Evolutionary conservation across 2,329 filamentous ascomycete genomes (phyloP).

Genomic region (Alternaria gaisen): DNA sequence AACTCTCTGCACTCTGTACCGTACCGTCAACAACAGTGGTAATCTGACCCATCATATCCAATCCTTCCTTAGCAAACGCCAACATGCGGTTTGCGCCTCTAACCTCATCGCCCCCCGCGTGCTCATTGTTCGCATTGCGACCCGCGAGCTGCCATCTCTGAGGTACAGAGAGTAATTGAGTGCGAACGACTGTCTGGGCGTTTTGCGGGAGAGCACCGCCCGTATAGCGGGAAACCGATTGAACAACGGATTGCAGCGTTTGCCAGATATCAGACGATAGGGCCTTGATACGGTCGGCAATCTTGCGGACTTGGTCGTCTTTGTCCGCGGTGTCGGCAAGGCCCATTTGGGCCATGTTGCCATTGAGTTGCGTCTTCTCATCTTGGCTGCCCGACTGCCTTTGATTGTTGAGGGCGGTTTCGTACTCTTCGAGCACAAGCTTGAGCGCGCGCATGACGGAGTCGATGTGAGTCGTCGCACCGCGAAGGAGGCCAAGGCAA

Average conservation of each 20-base stretch:
- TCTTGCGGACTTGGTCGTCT: constrained; percentile 62
- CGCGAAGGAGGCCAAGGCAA: constrained; percentile 80
- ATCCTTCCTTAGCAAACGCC: constrained; percentile 84
- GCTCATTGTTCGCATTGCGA: constrained; percentile 50
- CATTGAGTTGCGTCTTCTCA: constrained; percentile 24
- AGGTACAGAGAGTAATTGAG: constrained; percentile 84
- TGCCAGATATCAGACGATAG: constrained; percentile 60
- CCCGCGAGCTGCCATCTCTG: constrained; percentile 81
- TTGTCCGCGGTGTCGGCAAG: constrained; percentile 31
- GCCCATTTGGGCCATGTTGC: constrained; percentile 27
- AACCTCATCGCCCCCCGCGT: constrained; percentile 53
- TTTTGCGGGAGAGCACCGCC: constrained; percentile 93
- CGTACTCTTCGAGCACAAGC: constrained; percentile 81
- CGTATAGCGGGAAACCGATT: constrained; percentile 86
- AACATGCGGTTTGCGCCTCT: constrained; percentile 77
- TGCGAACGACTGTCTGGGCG: constrained; percentile 80
- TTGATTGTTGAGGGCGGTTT: constrained; percentile 58
- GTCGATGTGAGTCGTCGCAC: constrained; percentile 83
- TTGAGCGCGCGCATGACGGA: constrained; percentile 78
- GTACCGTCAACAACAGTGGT: constrained; percentile 88
- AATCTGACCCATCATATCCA: constrained; percentile 95
- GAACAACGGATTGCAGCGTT: constrained; percentile 77
- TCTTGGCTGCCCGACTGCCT: constrained; percentile 27
- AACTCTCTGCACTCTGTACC: constrained; percentile 87
- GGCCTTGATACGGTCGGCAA: constrained; percentile 80